phyloP scores from a whole-genome alignment of 768 basidiomycete genomes.

The Baorangia bicolor region DNA sequence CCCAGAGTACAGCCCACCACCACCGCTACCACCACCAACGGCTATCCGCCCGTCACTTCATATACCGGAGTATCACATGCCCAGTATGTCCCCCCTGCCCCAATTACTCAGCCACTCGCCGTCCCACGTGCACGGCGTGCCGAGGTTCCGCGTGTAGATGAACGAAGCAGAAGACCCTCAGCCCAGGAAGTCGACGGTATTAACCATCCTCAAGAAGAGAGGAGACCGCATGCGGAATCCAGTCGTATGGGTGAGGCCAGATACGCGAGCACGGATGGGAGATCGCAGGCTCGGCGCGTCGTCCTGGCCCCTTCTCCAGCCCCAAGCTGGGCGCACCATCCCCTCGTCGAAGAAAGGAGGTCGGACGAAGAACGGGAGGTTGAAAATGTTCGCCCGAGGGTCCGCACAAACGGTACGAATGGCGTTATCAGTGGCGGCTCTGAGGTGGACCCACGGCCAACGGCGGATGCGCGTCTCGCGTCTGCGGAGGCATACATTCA shows the following conservation, averaged over 20 bases:
- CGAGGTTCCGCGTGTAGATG: constrained; percentile 23
- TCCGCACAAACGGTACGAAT: constrained; percentile 12
- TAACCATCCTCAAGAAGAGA: constrained; percentile 14
- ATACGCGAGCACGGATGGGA: constrained; percentile 12
- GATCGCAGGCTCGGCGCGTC: constrained; percentile 32
- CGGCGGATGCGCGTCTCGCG: constrained; percentile 23
- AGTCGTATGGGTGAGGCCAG: constrained; percentile 12
- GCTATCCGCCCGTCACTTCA: constrained; percentile 9
- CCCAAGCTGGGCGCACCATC: constrained; percentile 32
- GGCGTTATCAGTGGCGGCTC: neutral
- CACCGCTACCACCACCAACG: constrained; percentile 8
- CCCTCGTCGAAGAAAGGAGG: constrained; percentile 28
- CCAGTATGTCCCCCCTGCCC: constrained; percentile 13
- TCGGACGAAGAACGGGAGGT: constrained; percentile 32
- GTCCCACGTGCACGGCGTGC: constrained; percentile 22
- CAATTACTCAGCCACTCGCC: constrained; percentile 15
- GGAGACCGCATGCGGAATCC: constrained; percentile 11
- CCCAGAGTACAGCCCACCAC: constrained; percentile 16
- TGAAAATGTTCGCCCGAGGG: constrained; percentile 1
- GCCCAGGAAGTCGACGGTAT: constrained; percentile 15
- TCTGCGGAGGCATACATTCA: constrained; percentile 38
- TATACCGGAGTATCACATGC: constrained; percentile 13
- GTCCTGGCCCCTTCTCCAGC: constrained; percentile 24
- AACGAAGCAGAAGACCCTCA: constrained; percentile 17
- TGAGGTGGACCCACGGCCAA: constrained; percentile 1